Base-by-base conservation (phyloP, 176 grass and related monocot genomes). In the Oryza coarctata region DNA sequence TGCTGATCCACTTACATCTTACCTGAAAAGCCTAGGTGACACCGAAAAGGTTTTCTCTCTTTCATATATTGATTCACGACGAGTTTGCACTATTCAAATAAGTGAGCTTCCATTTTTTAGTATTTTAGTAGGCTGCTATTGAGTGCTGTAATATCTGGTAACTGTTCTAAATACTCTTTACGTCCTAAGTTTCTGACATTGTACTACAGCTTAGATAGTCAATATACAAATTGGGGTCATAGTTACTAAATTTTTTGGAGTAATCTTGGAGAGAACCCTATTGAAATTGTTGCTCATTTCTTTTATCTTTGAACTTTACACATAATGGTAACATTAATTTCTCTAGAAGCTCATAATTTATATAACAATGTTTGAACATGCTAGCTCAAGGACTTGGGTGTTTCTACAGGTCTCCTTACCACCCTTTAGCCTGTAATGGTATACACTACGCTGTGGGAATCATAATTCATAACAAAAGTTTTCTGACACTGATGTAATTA, bases 11-110 rank as follows among this genome's bases (percentile, higher is more conserved):
- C 91, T 99, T 65, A 90, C 83, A 44, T 84, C 66, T 85, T 92
- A 93, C 79, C 97, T 96, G 50, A 84, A 94, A 83, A 71, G 73
- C 65, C 87, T 99, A 68, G 77, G 87, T 22, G 91, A 83, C 25
- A 18, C 71, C 18, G 93, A 99, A 84, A 99, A 99, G 97, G 97
- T 99, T 70, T 75, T 45, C 27, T 81, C 39, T 63, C 65, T 86
- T 87, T 13, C 0, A 75, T 69, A n/a, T 44, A 17, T 63, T 31
- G 45, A 67, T 79, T 73, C 47, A 34, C n/a, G 63, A n/a, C 8
- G 44, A 23, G 12, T 39, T 75, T 65, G 2, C 32, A 22, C 35
- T n/a, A 79, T 74, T 68, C 80, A 29, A 12, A 12, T 81, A 50
- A 87, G 27, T 83, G 60, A 30, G n/a, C 31, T 81, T 77, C 32